Base-by-base conservation (phyloP, 106 monocot species). In the Apostasia shenzhenica region DNA sequence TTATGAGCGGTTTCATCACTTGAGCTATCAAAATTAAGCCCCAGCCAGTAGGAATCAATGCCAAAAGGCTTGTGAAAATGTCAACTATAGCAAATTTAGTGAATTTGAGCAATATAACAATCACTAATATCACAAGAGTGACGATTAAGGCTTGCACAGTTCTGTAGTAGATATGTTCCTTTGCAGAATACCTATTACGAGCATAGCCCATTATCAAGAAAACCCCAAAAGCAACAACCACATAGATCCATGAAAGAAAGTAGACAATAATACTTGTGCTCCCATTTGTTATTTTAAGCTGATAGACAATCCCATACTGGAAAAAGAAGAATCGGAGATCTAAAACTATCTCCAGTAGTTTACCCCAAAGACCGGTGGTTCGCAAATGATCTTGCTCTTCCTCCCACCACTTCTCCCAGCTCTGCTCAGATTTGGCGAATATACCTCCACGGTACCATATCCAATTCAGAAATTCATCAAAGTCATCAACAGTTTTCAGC, bases 341-440 rank as follows among this genome's bases (percentile, higher is more conserved):
- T 8, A 95, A 77, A 69, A 95, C 46, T 66, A 88, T 74, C 81
- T 95, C 95, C 68, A 91, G 12, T 37, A 86, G 3, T 69, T 85
- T 88, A 8, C 95, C 94, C 83, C 85, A 95, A 63, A 88, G 56
- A 55, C 88, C 91, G 67, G 91, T 95, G 45, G 81, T 91, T 67
- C 86, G 77, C 54, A 95, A 78, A 82, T 95, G 91, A 78, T 81
- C 88, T 48, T 84, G 82, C 55, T 95, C 91, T 42, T 95, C 95
- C 45, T 95, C 73, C 95, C 95, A 95, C 91, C 95, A 95, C 6
- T 70, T 78, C 73, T 95, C 95, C 91, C 95, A 95, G 59, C 86
- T 84, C 59, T 94, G 84, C 9, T 95, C 88, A 48, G 91, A 40
- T 71, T 88, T 88, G 14, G 85, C 63, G 53, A 78, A 91, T 40